Evolutionary conservation across 148 eudicot genomes (phyloP), one percentile per base, ranked within the genome.

Genomic region (Suaeda aralocaspica): DNA sequence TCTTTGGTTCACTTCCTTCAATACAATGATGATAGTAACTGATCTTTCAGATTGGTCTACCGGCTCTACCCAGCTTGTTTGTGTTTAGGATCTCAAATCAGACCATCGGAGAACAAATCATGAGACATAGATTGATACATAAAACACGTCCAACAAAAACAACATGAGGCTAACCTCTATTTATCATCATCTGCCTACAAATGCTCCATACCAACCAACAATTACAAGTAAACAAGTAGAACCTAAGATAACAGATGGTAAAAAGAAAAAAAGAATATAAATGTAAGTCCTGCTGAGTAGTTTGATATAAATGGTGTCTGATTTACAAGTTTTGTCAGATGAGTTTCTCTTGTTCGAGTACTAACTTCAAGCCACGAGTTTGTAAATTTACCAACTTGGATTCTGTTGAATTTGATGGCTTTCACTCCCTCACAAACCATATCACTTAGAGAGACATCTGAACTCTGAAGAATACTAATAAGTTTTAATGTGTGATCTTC

Each of bases 311-410:
- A 70, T 70, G 60, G 72, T 64, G 61, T 51, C 41, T 45, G 67
- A 81, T 81, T 74, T 76, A 78, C 82, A 81, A 63, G 76, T 70
- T 61, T 72, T 61, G 49, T 39, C 69, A 25, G 69, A 64, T 64
- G 56, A 65, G 45, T 61, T 66, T 60, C 59, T 66, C 41, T 49
- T 4, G 46, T 62, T 56, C 65, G 71, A 66, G 19, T 36, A n/a
- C n/a, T n/a, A 61, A 15, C 58, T 14, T 70, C 66, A 78, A 78
- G 73, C 73, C 73, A 52, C 60, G 53, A 64, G 41, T 41, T 48
- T 53, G 30, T 57, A 56, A 41, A 44, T 28, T 63, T 48, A 64
- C 55, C 60, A 67, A 69, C 59, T 62, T 50, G 4, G n/a, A 41
- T 41, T 36, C 19, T 45, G 52, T 57, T 62, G 53, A 48, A 21